A percentile compares a stretch with the other conserved stretches of the same genome.
Conservation (phyloP, 345 rosid species). For the Bruguiera gymnorhiza region DNA sequence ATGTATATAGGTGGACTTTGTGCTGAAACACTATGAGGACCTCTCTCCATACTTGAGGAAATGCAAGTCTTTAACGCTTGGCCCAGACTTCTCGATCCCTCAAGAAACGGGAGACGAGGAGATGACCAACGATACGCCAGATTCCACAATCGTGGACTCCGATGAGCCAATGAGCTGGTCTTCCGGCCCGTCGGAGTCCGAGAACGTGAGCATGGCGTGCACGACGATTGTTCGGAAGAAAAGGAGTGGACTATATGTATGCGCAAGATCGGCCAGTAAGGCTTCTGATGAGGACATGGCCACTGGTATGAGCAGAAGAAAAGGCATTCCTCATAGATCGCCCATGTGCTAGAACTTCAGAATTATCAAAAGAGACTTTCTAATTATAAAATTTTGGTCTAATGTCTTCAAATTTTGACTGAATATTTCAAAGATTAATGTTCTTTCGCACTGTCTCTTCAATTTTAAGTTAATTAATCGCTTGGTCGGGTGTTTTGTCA, state of each 20-base stretch:
- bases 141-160: slow-evolving; percentile 67
- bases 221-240: slow-evolving; percentile 66
- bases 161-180: slow-evolving; percentile 83
- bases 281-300: slow-evolving; percentile 59
- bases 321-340: slow-evolving; percentile 91
- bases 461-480: slow-evolving; percentile 36
- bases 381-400: neutral
- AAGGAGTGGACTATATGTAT: slow-evolving; percentile 55
- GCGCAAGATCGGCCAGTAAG: slow-evolving; percentile 53
- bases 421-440: slow-evolving; percentile 13
- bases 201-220: slow-evolving; percentile 34
- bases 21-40: slow-evolving; percentile 72
- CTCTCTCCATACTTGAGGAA: slow-evolving; percentile 57
- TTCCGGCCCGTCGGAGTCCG: slow-evolving; percentile 55
- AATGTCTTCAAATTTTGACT: slow-evolving; percentile 22
- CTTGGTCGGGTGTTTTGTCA: slow-evolving; percentile 66
- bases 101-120: slow-evolving; percentile 77
- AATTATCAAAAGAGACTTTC: neutral
- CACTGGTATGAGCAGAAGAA: slow-evolving; percentile 68
- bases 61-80: slow-evolving; percentile 65
- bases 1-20: slow-evolving; percentile 67
- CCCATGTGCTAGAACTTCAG: slow-evolving; percentile 58
- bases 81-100: slow-evolving; percentile 87
- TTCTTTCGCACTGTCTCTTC: slow-evolving; percentile 13
- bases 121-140: slow-evolving; percentile 47